Base-by-base conservation (phyloP, 1,284 basidiomycete species). In the Agroathelia rolfsii region DNA sequence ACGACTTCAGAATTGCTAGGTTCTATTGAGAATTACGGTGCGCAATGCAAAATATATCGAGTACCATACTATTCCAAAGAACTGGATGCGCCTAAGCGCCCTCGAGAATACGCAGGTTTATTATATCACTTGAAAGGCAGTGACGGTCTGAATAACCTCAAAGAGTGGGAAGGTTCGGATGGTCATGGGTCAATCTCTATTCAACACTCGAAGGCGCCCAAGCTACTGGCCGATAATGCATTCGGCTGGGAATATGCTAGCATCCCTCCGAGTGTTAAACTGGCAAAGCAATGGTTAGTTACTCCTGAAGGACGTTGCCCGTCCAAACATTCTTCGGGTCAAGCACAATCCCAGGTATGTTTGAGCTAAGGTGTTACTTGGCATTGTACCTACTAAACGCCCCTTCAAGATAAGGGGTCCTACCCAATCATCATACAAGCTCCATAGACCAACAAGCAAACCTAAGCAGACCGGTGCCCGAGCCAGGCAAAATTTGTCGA, bases 51-150 rank as follows among this genome's bases (percentile, higher is more conserved):
- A 41, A 53, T 85, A 14, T 93, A 95, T 52, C 69, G 64, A 13
- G 62, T 72, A 13, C 86, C 93, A 0, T 82, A 72, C 52, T 97
- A 89, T 51, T 86, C 85, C 3, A 70, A 76, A 34, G 65, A 68
- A 7, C 47, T 48, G 2, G 94, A 97, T 49, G 70, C 80, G 0
- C 83, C 88, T 0, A 64, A 69, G 24, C 58, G 61, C 10, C 61
- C 81, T 0, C 68, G 78, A 45, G 83, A 90, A 52, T 93, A 85
- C 48, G 90, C 77, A 9, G 92, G 90, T 0, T 56, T 87, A 1
- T 53, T 74, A 16, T 94, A 84, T 52, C 62, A 68, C 26, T 59
- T 94, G 12, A 77, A 77, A 46, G 70, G 76, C 6, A 69, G 70
- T 2, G 57, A 60, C 22, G 72, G 72, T 6, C 53, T 79, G 4